Evolutionary conservation across 2,329 filamentous ascomycete species (phyloP), one percentile per base, ranked within the genome.

Genomic region (Fonsecaea nubica): DNA sequence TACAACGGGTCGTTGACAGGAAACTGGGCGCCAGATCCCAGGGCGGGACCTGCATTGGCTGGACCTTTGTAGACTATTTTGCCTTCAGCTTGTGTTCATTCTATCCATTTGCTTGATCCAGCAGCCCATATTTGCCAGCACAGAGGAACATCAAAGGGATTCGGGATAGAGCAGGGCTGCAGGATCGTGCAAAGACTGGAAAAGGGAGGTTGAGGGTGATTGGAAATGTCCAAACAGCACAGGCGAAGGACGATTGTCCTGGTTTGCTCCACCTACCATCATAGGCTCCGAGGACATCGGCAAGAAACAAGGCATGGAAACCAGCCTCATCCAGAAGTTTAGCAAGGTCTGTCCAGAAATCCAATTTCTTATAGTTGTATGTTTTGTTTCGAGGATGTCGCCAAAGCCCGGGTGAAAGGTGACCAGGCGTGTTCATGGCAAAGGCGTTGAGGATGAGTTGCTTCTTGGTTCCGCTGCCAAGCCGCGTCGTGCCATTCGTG

Each of bases 1-100:
- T 77, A 75, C 91, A 90, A 75, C 90, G 83, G 75, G 91, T 91
- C 80, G n/a, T 78, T 80, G 61, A 81, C 77, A 5, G 80, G 80
- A 66, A 80, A 81, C 56, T 81, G 80, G 0, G 79, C 79, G 8
- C 74, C 80, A 0, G 76, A 75, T 10, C 75, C 75, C 30, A 82
- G 75, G 0, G 78, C 77, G 0, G 79, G 78, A 3, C 75, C 73
- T 4, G 78, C 74, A 65, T 80, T 80, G 2, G 74, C 73, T 6
- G 78, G 79, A 0, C 78, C 79, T 35, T 79, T 78, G 75, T 83
- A 83, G 13, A 71, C 68, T 62, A 42, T 40, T 63, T n/a, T 36
- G n/a, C 35, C 25, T 50, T 66, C 42, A 67, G 65, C 50, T 40
- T 52, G 35, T 35, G 33, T 36, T n/a, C 38, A 42, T 21, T 32